Base-by-base conservation (phyloP, 1,284 basidiomycete genomes). In the Sanguinoderma infundibulare region DNA sequence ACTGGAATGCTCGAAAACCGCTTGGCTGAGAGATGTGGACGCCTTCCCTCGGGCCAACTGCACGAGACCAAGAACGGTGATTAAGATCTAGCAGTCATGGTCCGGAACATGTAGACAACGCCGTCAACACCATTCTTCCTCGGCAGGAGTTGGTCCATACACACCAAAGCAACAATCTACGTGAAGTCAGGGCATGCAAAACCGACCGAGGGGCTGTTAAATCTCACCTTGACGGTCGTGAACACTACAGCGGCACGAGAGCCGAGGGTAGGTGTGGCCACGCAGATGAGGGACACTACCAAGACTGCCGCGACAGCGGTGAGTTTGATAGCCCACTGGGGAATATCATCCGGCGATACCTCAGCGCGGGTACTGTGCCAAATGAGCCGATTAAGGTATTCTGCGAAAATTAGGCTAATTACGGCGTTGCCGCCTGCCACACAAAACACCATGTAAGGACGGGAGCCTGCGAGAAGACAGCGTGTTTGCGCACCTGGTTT, bases 281-380 rank as follows among this genome's bases (percentile, higher is more conserved):
- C 84, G 72, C 96, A 96, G 2, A 98, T 78, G 6, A 85, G 67
- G 0, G 91, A 89, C 32, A 98, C 88, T 39, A 91, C 57, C 2
- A 89, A 63, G 24, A 98, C 85, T 57, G 94, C 92, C 46, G 83
- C 75, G 39, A 86, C 77, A 8, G 94, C 97, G 28, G 93, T 94
- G 61, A 96, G 76, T 78, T 97, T 98, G 78, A 94, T 94, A n/a
- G 92, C 87, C 95, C 95, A 98, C 65, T 91, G 86, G 35, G 96
- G 95, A 57, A 97, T 89, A 46, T 85, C 87, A 70, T 92, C 88
- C 7, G 87, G 85, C 34, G 91, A 88, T 70, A 86, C 84, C 65
- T 87, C 83, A 72, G 82, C 79, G 61, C 81, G 78, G 20, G 84
- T 83, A 59, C 78, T 81, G 72, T 90, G 87, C 84, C 87, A 89